Conservation (phyloP, 345 rosid species). For the Microthlaspi erraticum region DNA sequence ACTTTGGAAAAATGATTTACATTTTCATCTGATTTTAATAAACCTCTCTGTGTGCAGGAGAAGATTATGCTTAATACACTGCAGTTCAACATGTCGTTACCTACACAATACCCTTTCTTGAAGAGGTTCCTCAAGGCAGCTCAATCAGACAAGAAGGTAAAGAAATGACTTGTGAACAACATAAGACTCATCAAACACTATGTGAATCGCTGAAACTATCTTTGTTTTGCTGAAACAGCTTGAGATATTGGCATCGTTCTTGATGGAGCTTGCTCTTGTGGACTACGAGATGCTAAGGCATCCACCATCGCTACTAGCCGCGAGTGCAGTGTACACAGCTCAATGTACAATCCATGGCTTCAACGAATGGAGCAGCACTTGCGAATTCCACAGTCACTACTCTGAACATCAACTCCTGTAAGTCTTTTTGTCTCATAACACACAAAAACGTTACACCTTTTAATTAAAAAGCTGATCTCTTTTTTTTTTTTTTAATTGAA, state of each 20-base stretch:
- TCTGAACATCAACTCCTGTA: slow-evolving; percentile 75
- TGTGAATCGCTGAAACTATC: background rate
- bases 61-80: slow-evolving; percentile 67
- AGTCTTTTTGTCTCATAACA: slow-evolving; percentile 32
- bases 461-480: background rate
- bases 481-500: background rate
- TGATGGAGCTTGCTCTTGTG: slow-evolving; percentile 81
- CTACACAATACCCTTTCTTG: slow-evolving; percentile 83
- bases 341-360: slow-evolving; percentile 70
- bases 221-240: slow-evolving; percentile 30
- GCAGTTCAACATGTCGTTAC: slow-evolving; percentile 80
- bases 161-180: background rate
- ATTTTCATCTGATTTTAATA: slow-evolving; percentile 1
- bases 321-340: slow-evolving; percentile 81
- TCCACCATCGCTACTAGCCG: slow-evolving; percentile 80
- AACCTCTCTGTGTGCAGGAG: slow-evolving; percentile 49
- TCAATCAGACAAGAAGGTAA: slow-evolving; percentile 74
- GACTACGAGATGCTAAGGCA: slow-evolving; percentile 84
- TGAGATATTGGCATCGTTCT: slow-evolving; percentile 71
- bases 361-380: slow-evolving; percentile 79
- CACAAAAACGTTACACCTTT: background rate
- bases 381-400: slow-evolving; percentile 73
- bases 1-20: background rate
- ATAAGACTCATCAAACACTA: slow-evolving; percentile 1
- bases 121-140: slow-evolving; percentile 87